Conservation (phyloP, 1,139 yeast species). For the Pichia sp. region DNA sequence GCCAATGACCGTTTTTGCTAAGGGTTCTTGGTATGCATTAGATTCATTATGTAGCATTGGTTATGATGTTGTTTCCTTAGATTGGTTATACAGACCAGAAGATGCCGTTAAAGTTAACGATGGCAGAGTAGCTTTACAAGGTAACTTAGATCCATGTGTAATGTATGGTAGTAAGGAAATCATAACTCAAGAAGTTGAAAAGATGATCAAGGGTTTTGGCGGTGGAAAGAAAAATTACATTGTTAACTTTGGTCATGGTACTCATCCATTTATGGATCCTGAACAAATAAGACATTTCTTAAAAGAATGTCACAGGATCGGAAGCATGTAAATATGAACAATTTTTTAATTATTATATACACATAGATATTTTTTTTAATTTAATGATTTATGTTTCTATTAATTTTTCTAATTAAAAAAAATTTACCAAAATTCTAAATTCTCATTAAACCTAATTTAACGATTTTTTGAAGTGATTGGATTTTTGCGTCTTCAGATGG, state of each 20-base stretch:
- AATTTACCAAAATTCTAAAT: constrained; percentile 1
- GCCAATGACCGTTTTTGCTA: constrained; percentile 87
- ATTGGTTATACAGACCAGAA: constrained; percentile 83
- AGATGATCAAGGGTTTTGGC: constrained; percentile 84
- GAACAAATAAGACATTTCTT: constrained; percentile 78
- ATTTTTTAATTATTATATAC: not conserved
- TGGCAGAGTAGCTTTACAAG: constrained; percentile 84
- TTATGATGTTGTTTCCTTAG: constrained; percentile 81
- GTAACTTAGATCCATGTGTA: constrained; percentile 91
- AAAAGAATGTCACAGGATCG: constrained; percentile 80
- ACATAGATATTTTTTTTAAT: not conserved
- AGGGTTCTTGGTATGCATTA: constrained; percentile 96
- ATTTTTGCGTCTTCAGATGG: constrained; percentile 13
- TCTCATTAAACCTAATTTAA: constrained; percentile 16
- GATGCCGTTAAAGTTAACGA: constrained; percentile 76
- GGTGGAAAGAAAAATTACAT: constrained; percentile 90
- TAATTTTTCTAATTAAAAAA: not conserved
- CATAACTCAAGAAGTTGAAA: constrained; percentile 73
- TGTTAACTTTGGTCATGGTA: constrained; percentile 94
- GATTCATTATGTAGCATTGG: constrained; percentile 81
- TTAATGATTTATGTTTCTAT: not conserved
- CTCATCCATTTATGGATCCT: constrained; percentile 95
- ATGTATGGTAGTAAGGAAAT: constrained; percentile 84
- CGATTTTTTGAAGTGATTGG: constrained; percentile 13
- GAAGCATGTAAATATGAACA: constrained; percentile 29